Evolutionary conservation across 768 basidiomycete genomes (phyloP).

Genomic region (Leccinum fibrillosum): DNA sequence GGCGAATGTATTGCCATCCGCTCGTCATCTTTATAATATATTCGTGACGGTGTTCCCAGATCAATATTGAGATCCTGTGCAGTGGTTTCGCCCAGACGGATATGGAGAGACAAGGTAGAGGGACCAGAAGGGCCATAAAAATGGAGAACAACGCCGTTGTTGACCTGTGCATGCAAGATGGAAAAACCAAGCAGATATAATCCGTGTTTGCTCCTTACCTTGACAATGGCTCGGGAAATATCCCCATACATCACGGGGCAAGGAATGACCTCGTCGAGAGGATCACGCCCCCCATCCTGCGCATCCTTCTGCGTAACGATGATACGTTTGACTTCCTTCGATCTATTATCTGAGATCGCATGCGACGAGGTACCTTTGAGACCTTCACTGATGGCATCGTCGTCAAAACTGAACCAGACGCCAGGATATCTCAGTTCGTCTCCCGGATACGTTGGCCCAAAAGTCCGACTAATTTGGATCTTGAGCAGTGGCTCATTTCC

Average conservation of each 20-base stretch:
- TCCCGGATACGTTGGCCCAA: conserved; percentile 81
- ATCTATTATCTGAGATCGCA: conserved; percentile 49
- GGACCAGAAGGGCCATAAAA: conserved; percentile 56
- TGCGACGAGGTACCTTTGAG: conserved; percentile 43
- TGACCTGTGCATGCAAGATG: conserved; percentile 44
- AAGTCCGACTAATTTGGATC: conserved; percentile 64
- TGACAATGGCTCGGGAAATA: conserved; percentile 60
- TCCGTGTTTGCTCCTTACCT: conserved; percentile 38
- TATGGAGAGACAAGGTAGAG: conserved; percentile 41
- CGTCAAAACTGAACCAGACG: conserved; percentile 81
- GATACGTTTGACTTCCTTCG: conserved; percentile 74
- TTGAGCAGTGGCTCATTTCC: conserved; percentile 57
- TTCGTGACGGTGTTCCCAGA: conserved; percentile 71
- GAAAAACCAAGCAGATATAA: neutral
- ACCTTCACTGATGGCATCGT: conserved; percentile 59
- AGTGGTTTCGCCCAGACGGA: conserved; percentile 72
- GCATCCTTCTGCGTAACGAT: conserved; percentile 67
- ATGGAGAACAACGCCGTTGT: conserved; percentile 66
- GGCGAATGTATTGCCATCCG: conserved; percentile 81
- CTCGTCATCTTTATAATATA: conserved; percentile 87
- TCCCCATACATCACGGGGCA: conserved; percentile 72
- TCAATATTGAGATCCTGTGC: conserved; percentile 79
- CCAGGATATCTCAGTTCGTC: conserved; percentile 81
- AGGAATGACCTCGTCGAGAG: conserved; percentile 68
- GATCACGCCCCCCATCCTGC: conserved; percentile 55